A percentile compares a stretch with the other conserved stretches of the same genome.
Evolutionary conservation across 1,139 yeast species (phyloP).

Genomic region (Hyphopichia burtonii): DNA sequence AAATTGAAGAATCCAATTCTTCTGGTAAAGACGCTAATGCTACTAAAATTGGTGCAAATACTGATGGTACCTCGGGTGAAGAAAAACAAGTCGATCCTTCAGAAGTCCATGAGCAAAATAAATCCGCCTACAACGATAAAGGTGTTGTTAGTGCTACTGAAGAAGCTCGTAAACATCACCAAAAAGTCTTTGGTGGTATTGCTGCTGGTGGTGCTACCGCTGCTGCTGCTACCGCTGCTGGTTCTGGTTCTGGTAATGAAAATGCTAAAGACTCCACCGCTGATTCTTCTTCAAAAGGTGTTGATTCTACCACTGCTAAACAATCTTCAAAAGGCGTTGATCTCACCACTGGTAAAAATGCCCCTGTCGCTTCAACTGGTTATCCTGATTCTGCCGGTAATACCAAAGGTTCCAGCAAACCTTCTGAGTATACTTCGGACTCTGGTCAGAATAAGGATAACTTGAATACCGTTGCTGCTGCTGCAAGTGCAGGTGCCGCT

Average conservation of each 20-base stretch:
- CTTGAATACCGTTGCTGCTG: slow-evolving; percentile 2
- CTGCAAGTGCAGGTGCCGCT: slow-evolving; percentile 9
- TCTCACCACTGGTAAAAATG: slow-evolving; percentile 2
- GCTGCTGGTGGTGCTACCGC: slow-evolving; percentile 11
- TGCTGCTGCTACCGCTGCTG: slow-evolving; percentile 7
- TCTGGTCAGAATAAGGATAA: not conserved
- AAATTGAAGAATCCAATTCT: slow-evolving; percentile 4
- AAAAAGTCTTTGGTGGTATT: slow-evolving; percentile 5
- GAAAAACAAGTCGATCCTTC: slow-evolving; percentile 17
- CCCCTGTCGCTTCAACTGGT: too few species aligned
- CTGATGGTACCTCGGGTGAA: slow-evolving; percentile 2
- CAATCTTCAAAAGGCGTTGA: too few species aligned
- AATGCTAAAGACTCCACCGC: not conserved
- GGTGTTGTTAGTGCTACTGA: slow-evolving; percentile 20
- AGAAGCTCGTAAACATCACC: slow-evolving; percentile 7
- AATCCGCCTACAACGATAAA: slow-evolving; percentile 27
- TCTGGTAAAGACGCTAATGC: slow-evolving; percentile 3
- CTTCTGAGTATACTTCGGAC: slow-evolving; percentile 1
- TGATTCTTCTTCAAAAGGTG: not conserved
- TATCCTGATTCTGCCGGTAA: not conserved
- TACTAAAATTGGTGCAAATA: slow-evolving; percentile 5
- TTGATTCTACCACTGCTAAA: not conserved
- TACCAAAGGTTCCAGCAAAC: not conserved
- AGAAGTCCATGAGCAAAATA: slow-evolving; percentile 27
- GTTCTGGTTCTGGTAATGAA: slow-evolving; percentile 4